Evolutionary conservation across 2,329 filamentous ascomycete species (phyloP).

Genomic region (Pseudocercospora macadamiae): DNA sequence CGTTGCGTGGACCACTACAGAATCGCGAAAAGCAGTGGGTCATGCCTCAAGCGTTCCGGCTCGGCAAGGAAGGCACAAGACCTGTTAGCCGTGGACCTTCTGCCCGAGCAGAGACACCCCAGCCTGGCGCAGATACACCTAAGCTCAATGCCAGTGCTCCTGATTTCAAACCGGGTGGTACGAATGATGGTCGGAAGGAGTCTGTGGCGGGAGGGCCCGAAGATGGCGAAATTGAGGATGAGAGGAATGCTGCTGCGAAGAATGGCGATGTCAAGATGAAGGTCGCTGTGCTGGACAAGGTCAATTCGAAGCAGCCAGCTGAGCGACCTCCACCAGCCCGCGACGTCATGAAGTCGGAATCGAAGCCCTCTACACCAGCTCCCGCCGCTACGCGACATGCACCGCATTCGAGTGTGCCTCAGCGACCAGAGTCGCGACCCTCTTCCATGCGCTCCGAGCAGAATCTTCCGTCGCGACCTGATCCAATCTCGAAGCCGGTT

Average conservation of each 20-base stretch:
- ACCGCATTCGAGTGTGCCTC: constrained; percentile 27
- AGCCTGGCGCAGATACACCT: constrained; percentile 46
- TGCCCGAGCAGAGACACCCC: constrained; percentile 43
- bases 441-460: constrained; percentile 30
- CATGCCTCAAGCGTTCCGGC: constrained; percentile 71
- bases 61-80: constrained; percentile 32
- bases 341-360: constrained; percentile 19
- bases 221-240: constrained; percentile 73
- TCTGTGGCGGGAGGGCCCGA: constrained; percentile 50
- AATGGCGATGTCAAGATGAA: constrained; percentile 31
- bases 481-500: constrained; percentile 22
- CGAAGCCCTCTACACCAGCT: constrained; percentile 30
- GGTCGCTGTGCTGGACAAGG: constrained; percentile 25
- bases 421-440: constrained; percentile 40
- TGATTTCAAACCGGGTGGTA: constrained; percentile 62
- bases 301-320: constrained; percentile 16
- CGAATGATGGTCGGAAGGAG: constrained; percentile 41
- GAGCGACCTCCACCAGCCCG: constrained; percentile 4
- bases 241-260: constrained; percentile 42
- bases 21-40: constrained; percentile 70
- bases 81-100: constrained; percentile 35
- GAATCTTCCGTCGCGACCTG: constrained; percentile 28
- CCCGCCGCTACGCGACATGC: constrained; percentile 22
- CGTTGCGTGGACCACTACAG: constrained; percentile 70
- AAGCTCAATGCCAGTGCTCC: constrained; percentile 60